phyloP scores from a whole-genome alignment of 2,329 filamentous ascomycete species.

The Clarireedia hainanense region DNA sequence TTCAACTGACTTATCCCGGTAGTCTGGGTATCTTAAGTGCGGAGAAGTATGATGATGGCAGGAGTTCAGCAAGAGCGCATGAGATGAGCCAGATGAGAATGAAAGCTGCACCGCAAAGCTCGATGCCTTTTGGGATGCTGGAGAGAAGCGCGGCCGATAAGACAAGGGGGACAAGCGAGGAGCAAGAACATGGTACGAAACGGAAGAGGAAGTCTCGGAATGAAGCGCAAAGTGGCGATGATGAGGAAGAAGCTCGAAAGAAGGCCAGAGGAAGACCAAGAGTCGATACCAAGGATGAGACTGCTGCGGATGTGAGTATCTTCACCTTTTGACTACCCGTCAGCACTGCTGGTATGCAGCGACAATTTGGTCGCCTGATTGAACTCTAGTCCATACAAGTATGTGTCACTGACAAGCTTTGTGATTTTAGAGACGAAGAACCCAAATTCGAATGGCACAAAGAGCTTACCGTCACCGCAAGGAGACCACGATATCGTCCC shows the following conservation, averaged over 20 bases:
- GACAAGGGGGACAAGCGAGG: conserved; percentile 15
- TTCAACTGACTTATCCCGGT: conserved; percentile 11
- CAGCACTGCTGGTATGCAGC: not conserved
- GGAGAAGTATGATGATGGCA: conserved; percentile 37
- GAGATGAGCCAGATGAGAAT: conserved; percentile 9
- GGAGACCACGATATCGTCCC: conserved; percentile 67
- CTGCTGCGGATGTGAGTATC: conserved; percentile 64
- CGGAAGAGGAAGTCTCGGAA: conserved; percentile 32
- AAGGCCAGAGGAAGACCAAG: conserved; percentile 66
- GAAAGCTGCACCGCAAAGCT: conserved; percentile 9
- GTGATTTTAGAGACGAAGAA: conserved; percentile 59
- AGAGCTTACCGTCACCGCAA: conserved; percentile 79
- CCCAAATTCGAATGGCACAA: conserved; percentile 81
- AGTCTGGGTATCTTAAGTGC: conserved; percentile 37
- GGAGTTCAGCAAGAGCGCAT: conserved; percentile 14
- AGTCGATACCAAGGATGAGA: conserved; percentile 70
- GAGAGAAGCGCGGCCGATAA: conserved; percentile 11
- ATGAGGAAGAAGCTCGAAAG: conserved; percentile 43
- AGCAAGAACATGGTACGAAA: conserved; percentile 17
- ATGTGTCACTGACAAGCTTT: not conserved
- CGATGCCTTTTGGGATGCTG: conserved; percentile 22
- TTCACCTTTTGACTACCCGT: not conserved
- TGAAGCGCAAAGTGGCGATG: conserved; percentile 28
- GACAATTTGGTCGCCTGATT: not conserved
- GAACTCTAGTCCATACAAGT: not conserved